Base-by-base conservation (phyloP, 257 asterid genomes). In the Avicennia marina region DNA sequence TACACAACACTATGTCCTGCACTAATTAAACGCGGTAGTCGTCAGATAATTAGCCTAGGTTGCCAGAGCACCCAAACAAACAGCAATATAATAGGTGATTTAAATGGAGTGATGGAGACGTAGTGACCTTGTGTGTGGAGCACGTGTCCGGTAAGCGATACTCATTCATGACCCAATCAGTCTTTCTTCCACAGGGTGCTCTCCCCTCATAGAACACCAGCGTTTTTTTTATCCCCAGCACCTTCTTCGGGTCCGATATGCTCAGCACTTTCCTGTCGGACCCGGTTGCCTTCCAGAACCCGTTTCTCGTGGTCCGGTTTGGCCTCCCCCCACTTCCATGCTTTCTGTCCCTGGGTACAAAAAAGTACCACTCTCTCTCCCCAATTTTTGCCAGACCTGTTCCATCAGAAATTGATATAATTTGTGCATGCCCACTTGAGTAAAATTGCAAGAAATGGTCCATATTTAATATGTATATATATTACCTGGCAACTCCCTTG, bases 231-330 rank as follows among this genome's bases (percentile, higher is more conserved):
- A 78, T 58, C 9, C 96, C 95, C 29, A 87, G 15, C 16, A 69
- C 27, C 43, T 21, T 75, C 64, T 60, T 87, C 0, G 84, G 73
- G 31, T 81, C 83, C 18, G 82, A 67, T 0, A 25, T 5, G 59
- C 80, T 67, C 42, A 60, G 46, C 10, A 88, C 76, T 51, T 62
- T 77, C 1, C 95, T 72, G 68, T 88, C 96, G 0, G 94, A 85
- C 3, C 96, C 96, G 3, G 96, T 88, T 9, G 96, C 94, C 66
- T 82, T 88, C 96, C 96, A 85, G 47, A 85, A 88, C 17, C 96
- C 95, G 26, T 64, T 62, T 34, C 64, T 70, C 0, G 94, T 88
- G 0, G 84, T 88, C n/a, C 96, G 74, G 57, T 73, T 80, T 0
- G 96, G 90, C 76, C 86, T 69, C 22, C 95, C 90, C 46, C 83